phyloP scores from a whole-genome alignment of 768 basidiomycete species.

The Baorangia bicolor region DNA sequence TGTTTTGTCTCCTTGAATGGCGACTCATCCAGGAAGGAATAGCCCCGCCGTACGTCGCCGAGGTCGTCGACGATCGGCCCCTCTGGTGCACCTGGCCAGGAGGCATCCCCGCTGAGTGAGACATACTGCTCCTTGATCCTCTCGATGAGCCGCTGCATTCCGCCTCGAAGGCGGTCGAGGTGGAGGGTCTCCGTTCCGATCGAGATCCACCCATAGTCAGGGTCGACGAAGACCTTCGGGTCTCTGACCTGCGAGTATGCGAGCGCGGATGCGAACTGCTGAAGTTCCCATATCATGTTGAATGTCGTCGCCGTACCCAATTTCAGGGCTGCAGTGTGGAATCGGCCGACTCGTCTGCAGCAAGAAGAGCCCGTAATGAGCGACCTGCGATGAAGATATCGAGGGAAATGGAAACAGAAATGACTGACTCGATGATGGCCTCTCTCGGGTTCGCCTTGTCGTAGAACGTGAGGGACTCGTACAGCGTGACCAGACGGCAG shows the following conservation, averaged over 20 bases:
- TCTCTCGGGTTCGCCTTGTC: not conserved
- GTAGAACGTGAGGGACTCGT: not conserved
- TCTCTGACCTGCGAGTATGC: not conserved
- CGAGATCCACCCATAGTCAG: not conserved
- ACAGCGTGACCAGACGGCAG: not conserved
- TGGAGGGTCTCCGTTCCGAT: not conserved
- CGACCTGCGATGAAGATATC: too few relatives aligned
- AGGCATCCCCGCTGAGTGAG: not conserved
- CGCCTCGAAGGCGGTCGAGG: not conserved
- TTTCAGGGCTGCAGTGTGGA: not conserved
- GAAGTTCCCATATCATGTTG: conserved; percentile 2
- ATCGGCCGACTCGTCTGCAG: not conserved
- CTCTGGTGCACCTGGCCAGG: not conserved
- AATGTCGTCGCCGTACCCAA: not conserved
- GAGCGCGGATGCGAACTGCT: not conserved
- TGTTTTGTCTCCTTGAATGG: not conserved
- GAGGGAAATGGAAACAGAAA: not conserved
- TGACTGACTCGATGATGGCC: not conserved
- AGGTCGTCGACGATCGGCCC: not conserved
- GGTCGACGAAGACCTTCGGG: not conserved
- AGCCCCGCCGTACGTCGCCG: not conserved
- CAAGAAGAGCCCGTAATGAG: too few relatives aligned
- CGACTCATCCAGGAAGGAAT: not conserved
- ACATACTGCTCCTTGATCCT: not conserved
- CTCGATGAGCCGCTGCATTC: not conserved